Conservation (phyloP, 1,284 basidiomycete genomes). For the Austropuccinia psidii region DNA sequence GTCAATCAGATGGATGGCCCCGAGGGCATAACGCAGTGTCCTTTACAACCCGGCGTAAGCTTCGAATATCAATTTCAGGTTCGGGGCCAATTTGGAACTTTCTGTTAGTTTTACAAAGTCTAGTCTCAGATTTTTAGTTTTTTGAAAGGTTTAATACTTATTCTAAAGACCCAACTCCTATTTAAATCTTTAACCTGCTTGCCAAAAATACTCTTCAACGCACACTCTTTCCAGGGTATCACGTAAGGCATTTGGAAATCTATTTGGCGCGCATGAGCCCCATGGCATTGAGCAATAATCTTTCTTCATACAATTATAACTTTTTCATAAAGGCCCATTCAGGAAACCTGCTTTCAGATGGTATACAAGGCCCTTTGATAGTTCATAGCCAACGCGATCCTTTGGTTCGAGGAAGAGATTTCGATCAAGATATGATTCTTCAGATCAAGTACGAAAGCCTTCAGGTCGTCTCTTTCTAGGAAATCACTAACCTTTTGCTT, state of each 20-base stretch:
- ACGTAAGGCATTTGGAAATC: constrained; percentile 8
- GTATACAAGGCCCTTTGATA: constrained; percentile 43
- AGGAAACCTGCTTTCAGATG: constrained; percentile 44
- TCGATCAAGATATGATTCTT: constrained; percentile 17
- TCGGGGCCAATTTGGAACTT: constrained; percentile 26
- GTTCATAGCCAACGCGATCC: constrained; percentile 42
- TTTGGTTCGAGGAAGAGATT: constrained; percentile 25
- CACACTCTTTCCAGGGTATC: constrained; percentile 9
- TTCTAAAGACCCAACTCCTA: background rate
- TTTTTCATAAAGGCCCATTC: constrained; percentile 45
- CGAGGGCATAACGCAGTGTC: constrained; percentile 42
- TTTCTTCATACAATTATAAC: constrained; percentile 32
- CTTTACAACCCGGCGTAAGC: constrained; percentile 38
- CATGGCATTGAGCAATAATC: constrained; percentile 40
- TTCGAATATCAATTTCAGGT: constrained; percentile 20
- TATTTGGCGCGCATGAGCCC: background rate
- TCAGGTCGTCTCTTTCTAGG: background rate
- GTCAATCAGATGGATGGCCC: constrained; percentile 14
- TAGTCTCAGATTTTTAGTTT: background rate
- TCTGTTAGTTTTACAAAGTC: constrained; percentile 7
- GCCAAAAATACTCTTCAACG: background rate
- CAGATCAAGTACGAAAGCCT: background rate
- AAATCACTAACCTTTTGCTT: background rate
- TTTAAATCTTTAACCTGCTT: background rate
- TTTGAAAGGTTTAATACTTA: background rate